phyloP scores from a whole-genome alignment of 495 filamentous ascomycete species.

The Thermothielavioides terrestris region DNA sequence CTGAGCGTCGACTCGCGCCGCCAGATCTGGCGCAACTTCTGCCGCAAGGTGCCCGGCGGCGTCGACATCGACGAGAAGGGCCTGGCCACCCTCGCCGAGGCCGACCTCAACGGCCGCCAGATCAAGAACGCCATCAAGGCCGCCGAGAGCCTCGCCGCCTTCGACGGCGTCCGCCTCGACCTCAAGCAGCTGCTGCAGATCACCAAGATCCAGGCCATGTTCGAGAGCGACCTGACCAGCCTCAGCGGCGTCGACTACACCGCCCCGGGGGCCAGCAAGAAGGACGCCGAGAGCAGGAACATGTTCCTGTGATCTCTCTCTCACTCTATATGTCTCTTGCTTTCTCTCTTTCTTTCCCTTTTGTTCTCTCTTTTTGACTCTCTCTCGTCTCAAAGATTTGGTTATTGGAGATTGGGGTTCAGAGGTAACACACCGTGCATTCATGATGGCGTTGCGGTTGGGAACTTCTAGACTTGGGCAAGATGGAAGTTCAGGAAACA shows the following conservation, averaged over 20 bases:
- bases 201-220: conserved; percentile 26
- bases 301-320: conserved; percentile 25
- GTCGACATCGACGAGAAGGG: conserved; percentile 34
- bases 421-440: too few relatives aligned
- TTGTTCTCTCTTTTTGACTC: neutral
- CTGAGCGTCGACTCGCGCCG: conserved; percentile 24
- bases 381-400: too few relatives aligned
- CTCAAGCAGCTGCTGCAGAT: conserved; percentile 25
- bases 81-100: conserved; percentile 33
- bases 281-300: conserved; percentile 17
- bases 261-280: conserved; percentile 20
- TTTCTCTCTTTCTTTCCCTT: neutral
- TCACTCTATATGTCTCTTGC: neutral
- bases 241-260: conserved; percentile 27
- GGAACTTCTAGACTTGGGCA: too few relatives aligned
- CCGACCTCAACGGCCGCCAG: conserved; percentile 50
- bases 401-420: too few relatives aligned
- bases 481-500: too few relatives aligned
- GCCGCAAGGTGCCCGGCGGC: conserved; percentile 28
- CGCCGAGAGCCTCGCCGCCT: conserved; percentile 32
- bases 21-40: conserved; percentile 43
- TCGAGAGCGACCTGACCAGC: conserved; percentile 28
- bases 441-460: too few relatives aligned
- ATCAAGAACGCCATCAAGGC: conserved; percentile 58
- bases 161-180: conserved; percentile 22